Evolutionary conservation across 2,329 filamentous ascomycete genomes (phyloP), one percentile per base, ranked within the genome.

Genomic region (Microthyrium microscopicum): DNA sequence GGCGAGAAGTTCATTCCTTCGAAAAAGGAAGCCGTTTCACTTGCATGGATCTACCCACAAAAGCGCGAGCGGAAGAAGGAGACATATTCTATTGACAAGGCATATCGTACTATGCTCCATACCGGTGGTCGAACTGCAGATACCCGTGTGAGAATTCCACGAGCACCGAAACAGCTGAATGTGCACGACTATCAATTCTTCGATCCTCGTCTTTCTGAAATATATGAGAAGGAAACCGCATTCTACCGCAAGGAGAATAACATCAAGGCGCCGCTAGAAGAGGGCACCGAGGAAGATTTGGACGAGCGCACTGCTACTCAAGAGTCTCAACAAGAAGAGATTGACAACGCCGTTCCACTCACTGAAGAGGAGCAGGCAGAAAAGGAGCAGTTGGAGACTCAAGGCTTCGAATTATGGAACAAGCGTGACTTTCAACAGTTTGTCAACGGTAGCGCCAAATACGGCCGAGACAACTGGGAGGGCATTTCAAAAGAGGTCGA

Each of bases 161-260:
- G 85, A 36, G 83, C 89, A 7, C 89, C 89, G 1, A 93, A 91
- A 57, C 89, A 98, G 52, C 73, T 92, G 33, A 64, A 74, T 4
- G 79, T 93, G 26, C 85, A 95, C 47, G 89, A 98, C 54, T 95
- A 93, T 54, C 89, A 98, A 49, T 98, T 98, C 60, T 98, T 93
- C 54, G 85, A 87, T 1, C 65, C 75, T 0, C 70, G 76, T 28
- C 70, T 98, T 7, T 72, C 76, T 19, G 84, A 94, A 45, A 66
- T 98, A 5, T 89, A 98, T 52, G 89, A 98, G 42, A 82, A 87
- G 46, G 89, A 98, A 58, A 98, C 89, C 1, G 87, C 89, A 0
- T 92, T 69, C 52, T 94, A 92, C 53, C 77, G 89, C 41, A 95
- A 95, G 56, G 84, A 95, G 52, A 93, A 95, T 44, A 79, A 78